phyloP scores from a whole-genome alignment of 768 basidiomycete species.

The Coprinopsis strossmayeri region DNA sequence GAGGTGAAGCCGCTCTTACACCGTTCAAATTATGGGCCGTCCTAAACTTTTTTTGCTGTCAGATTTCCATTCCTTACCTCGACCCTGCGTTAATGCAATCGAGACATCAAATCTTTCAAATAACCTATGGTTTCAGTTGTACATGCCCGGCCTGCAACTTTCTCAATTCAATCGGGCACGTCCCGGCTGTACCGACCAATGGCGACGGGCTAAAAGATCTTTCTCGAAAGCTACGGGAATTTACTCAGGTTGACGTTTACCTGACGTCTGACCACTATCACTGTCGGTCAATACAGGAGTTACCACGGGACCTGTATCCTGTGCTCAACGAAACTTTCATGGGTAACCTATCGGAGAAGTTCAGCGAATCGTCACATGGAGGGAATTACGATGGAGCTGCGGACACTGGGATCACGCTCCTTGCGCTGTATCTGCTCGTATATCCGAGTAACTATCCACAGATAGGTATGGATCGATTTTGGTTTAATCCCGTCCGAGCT shows the following conservation, averaged over 20 bases:
- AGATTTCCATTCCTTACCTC: slow-evolving; percentile 74
- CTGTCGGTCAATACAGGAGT: slow-evolving; percentile 20
- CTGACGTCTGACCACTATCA: slow-evolving; percentile 21
- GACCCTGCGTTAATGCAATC: slow-evolving; percentile 68
- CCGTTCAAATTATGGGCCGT: too few species aligned
- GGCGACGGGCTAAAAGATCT: slow-evolving; percentile 22
- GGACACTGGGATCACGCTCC: slow-evolving; percentile 45
- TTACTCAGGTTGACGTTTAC: slow-evolving; percentile 26
- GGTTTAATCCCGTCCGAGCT: not conserved
- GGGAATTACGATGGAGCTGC: slow-evolving; percentile 48
- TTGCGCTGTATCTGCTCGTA: slow-evolving; percentile 61
- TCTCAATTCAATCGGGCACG: slow-evolving; percentile 28
- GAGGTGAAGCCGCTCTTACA: slow-evolving; percentile 51
- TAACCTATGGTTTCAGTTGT: slow-evolving; percentile 67
- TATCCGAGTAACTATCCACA: slow-evolving; percentile 81
- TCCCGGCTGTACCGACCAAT: slow-evolving; percentile 34
- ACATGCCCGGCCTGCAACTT: slow-evolving; percentile 50
- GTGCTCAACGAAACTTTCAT: slow-evolving; percentile 57
- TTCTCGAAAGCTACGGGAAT: slow-evolving; percentile 28
- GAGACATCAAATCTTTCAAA: slow-evolving; percentile 49
- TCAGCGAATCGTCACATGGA: slow-evolving; percentile 68
- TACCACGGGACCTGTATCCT: slow-evolving; percentile 35
- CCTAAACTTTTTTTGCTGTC: too few species aligned
- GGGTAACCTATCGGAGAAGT: slow-evolving; percentile 49
- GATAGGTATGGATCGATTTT: slow-evolving; percentile 41